Evolutionary conservation across 1,139 yeast species (phyloP), one percentile per base, ranked within the genome.

Genomic region (Debaryomyces fabryi): DNA sequence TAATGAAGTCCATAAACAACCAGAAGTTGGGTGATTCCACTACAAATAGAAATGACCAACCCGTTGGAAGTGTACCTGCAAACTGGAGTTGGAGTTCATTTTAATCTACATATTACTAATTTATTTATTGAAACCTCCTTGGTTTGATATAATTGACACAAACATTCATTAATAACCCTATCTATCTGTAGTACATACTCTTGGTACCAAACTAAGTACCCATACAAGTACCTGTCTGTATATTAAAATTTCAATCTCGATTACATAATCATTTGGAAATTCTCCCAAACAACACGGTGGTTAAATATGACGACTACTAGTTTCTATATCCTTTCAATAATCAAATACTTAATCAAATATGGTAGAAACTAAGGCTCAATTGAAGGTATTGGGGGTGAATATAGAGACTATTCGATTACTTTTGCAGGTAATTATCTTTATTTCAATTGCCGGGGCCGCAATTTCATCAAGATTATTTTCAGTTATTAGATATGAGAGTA

Each of bases 401-500:
- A 61, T 75, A 46, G 73, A 71, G 46, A 74, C 78, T 42, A 65
- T 76, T 50, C 67, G 74, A 49, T 64, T 79, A 56, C 74, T 86
- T 50, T 77, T 88, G 54, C 84, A 82, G 61, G 81, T 81, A 49
- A 72, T 81, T 50, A 87, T 88, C 56, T 80, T 89, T 62, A 72
- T 85, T 50, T 76, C 87, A 43, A 83, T 89, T 57, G 89, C 92
- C 35, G 92, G 89, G 21, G 98, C 98, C 3, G 96, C 98, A 36
- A 79, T 93, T 49, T 85, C 96, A 42, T 86, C 96, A 50, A 83
- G 99, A 63, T 77, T 93, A 65, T 82, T 81, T 55, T 79, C 93
- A 4, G 93, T 87, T 49, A 84, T 88, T 50, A 77, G 96, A 57
- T 95, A 91, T 65, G 99, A 95, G 72, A 85, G 95, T 51, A 95